Conservation (phyloP, 306 rosid genomes). For the Calophaca sinica region DNA sequence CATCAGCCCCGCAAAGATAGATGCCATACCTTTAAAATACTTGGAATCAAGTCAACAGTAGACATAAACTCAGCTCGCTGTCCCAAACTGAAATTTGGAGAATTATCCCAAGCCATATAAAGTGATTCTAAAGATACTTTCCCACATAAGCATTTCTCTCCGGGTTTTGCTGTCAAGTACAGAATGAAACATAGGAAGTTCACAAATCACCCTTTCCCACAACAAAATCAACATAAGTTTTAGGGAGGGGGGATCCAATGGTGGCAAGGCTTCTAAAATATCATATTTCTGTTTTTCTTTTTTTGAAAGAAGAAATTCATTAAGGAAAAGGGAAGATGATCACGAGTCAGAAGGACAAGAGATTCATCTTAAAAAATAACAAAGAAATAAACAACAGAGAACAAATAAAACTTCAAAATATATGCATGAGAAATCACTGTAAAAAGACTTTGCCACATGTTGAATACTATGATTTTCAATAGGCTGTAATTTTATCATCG, state of each 20-base stretch:
- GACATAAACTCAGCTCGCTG: slow-evolving; percentile 67
- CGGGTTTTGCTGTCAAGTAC: slow-evolving; percentile 59
- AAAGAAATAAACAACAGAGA: background rate
- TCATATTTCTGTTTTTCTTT: slow-evolving; percentile 23
- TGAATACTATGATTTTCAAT: background rate
- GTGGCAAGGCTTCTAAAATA: slow-evolving; percentile 1
- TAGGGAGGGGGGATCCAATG: background rate
- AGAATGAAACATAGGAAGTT: slow-evolving; percentile 39
- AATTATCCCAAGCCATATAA: slow-evolving; percentile 62
- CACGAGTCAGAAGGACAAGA: slow-evolving; percentile 6
- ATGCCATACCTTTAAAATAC: slow-evolving; percentile 72
- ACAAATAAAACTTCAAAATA: slow-evolving; percentile 21
- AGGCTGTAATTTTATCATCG: background rate
- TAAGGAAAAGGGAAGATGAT: slow-evolving; percentile 23
- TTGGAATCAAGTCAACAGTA: slow-evolving; percentile 64
- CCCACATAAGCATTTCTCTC: slow-evolving; percentile 68
- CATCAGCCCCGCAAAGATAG: slow-evolving; percentile 20
- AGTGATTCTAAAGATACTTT: slow-evolving; percentile 70
- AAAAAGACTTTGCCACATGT: background rate
- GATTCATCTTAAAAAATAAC: slow-evolving; percentile 11
- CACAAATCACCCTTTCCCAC: slow-evolving; percentile 29
- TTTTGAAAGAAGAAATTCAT: slow-evolving; percentile 38
- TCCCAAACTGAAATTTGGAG: slow-evolving; percentile 65
- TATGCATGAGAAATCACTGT: slow-evolving; percentile 7
- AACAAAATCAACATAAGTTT: slow-evolving; percentile 9